These are phyloP conservation scores for Yamadazyma pseudoaaseri DNA, from an alignment of 1,139 yeast species.

Conservation along the genomic window DNA sequence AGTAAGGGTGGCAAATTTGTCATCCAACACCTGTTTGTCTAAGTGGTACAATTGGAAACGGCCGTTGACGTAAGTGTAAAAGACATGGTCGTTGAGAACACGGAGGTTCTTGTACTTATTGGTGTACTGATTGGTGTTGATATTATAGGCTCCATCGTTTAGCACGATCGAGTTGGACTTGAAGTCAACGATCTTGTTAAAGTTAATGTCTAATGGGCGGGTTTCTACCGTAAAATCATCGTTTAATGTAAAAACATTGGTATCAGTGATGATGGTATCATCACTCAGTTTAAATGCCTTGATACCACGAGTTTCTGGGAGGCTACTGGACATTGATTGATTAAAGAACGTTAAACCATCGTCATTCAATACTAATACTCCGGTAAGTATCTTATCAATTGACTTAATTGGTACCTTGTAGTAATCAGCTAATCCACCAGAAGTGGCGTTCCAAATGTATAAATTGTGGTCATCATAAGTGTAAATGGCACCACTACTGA, in stretches of 20 bases:
- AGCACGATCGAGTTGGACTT: conserved; percentile 5
- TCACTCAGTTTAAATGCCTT: no score
- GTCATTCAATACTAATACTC: conserved; percentile 6
- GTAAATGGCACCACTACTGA: not conserved
- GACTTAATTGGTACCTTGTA: conserved; percentile 4
- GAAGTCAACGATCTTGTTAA: conserved; percentile 5
- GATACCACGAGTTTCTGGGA: no score
- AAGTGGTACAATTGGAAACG: conserved; percentile 8
- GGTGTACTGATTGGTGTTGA: conserved; percentile 2
- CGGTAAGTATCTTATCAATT: conserved; percentile 5
- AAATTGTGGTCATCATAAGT: conserved; percentile 1
- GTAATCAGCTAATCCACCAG: conserved; percentile 9
- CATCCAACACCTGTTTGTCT: conserved; percentile 7
- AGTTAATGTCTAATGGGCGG: no score
- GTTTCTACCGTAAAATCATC: no score
- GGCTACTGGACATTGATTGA: no score
- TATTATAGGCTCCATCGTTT: conserved; percentile 2
- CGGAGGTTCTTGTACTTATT: not conserved
- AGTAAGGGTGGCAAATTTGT: conserved; percentile 3
- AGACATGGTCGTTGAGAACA: conserved; percentile 4
- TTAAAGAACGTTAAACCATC: conserved; percentile 2
- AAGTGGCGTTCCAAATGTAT: conserved; percentile 8
- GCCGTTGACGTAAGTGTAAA: conserved; percentile 7
- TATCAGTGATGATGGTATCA: no score
- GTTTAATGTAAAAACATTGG: conserved; percentile 10